These are phyloP conservation scores for Xylariaceae sp. DNA, from an alignment of 2,329 filamentous ascomycete species.

Conservation along the genomic window DNA sequence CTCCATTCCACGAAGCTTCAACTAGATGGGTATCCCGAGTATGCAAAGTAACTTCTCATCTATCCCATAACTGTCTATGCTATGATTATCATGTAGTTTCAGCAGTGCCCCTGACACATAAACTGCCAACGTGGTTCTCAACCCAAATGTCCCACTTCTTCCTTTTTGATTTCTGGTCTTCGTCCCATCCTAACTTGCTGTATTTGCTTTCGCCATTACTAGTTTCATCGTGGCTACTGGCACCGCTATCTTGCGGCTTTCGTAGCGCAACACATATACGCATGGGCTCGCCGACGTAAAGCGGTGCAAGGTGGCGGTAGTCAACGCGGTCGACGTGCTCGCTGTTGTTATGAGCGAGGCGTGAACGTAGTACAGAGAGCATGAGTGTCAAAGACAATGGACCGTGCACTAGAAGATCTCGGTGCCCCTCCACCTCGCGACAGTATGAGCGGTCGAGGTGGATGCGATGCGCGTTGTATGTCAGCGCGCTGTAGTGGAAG, in stretches of 20 bases:
- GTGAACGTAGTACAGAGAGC: constrained; percentile 66
- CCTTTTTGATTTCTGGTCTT: constrained; percentile 31
- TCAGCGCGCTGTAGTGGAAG: constrained; percentile 89
- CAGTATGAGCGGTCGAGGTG: constrained; percentile 80
- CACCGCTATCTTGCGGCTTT: constrained; percentile 35
- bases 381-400: constrained; percentile 81
- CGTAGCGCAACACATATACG: constrained; percentile 68
- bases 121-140: constrained; percentile 63
- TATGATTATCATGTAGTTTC: no score
- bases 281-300: constrained; percentile 77
- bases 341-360: constrained; percentile 44
- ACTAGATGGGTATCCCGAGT: no score
- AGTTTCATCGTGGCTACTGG: constrained; percentile 8
- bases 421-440: constrained; percentile 73
- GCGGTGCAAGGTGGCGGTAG: constrained; percentile 81
- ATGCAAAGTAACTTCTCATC: no score
- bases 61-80: no score
- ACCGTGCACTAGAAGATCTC: constrained; percentile 81
- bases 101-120: constrained; percentile 66
- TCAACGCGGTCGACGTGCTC: constrained; percentile 61
- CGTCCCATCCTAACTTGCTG: constrained; percentile 32
- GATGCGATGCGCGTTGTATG: constrained; percentile 90
- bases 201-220: constrained; percentile 45
- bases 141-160: constrained; percentile 68
- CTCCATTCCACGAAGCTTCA: no score